Conservation (phyloP, 345 rosid species). For the Combretum micranthum region DNA sequence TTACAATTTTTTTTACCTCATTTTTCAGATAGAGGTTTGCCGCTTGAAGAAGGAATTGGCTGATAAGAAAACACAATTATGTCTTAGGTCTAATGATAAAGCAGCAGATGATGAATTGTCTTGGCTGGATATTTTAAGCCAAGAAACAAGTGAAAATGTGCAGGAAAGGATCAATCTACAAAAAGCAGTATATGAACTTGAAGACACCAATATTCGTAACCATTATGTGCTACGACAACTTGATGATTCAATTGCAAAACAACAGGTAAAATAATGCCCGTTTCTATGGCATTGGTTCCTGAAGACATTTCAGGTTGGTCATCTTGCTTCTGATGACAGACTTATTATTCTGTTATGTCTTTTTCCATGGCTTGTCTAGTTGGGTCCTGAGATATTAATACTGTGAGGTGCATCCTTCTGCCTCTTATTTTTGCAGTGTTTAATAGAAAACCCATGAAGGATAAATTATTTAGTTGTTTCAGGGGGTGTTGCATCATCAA, state of each 20-base stretch:
- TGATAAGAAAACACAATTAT: slow-evolving; percentile 71
- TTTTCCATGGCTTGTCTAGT: too few relatives aligned
- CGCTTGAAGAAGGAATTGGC: slow-evolving; percentile 78
- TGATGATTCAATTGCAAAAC: slow-evolving; percentile 75
- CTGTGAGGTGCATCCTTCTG: too few relatives aligned
- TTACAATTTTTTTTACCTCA: slow-evolving; percentile 6
- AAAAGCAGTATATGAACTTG: slow-evolving; percentile 88
- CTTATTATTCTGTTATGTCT: background rate
- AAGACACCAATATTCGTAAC: slow-evolving; percentile 73
- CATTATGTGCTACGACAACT: slow-evolving; percentile 78
- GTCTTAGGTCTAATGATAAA: slow-evolving; percentile 64
- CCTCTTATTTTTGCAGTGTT: too few relatives aligned
- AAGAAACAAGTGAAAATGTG: slow-evolving; percentile 91
- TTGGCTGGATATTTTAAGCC: slow-evolving; percentile 79
- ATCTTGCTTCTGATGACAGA: background rate
- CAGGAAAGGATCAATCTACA: slow-evolving; percentile 92
- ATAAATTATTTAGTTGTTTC: too few relatives aligned
- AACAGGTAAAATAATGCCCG: slow-evolving; percentile 43
- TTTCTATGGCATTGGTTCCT: background rate
- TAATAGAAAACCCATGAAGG: too few relatives aligned
- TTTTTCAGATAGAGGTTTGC: slow-evolving; percentile 65
- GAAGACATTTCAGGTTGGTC: background rate
- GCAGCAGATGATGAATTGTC: slow-evolving; percentile 83
- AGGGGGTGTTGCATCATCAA: too few relatives aligned
- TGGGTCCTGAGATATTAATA: too few relatives aligned